phyloP scores from a whole-genome alignment of 2,329 filamentous ascomycete species.

The Colletotrichum sp. region DNA sequence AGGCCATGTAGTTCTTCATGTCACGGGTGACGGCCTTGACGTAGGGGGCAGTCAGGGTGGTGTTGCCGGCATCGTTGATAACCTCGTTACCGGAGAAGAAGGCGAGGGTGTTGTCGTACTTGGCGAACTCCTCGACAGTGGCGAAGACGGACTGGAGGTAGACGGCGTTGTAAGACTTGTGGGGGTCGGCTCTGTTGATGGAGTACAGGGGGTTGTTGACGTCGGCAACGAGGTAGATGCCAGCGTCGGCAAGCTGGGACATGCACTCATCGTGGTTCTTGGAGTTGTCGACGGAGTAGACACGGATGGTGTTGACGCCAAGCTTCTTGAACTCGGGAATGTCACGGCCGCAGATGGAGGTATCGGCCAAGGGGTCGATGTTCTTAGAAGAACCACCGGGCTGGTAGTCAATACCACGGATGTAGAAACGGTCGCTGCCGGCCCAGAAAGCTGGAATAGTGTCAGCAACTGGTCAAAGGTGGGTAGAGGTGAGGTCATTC shows the following conservation, averaged over 20 bases:
- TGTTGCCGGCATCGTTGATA: conserved; percentile 69
- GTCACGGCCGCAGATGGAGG: conserved; percentile 75
- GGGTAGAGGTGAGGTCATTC: not conserved
- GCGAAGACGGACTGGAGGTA: conserved; percentile 88
- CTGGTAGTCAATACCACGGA: conserved; percentile 68
- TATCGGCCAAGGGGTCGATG: conserved; percentile 79
- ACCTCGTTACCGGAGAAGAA: conserved; percentile 87
- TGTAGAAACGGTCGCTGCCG: conserved; percentile 59
- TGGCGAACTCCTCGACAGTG: conserved; percentile 82
- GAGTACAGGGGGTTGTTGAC: conserved; percentile 92
- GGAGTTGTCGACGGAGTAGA: conserved; percentile 92
- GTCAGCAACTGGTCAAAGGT: conserved; percentile 12
- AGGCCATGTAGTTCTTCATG: conserved; percentile 72
- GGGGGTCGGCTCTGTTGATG: conserved; percentile 78
- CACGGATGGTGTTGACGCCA: conserved; percentile 88
- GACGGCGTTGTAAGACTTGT: conserved; percentile 80
- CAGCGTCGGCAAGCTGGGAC: conserved; percentile 77
- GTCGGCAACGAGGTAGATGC: conserved; percentile 91
- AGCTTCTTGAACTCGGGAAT: conserved; percentile 83
- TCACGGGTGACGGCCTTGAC: conserved; percentile 83
- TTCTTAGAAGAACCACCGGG: conserved; percentile 62
- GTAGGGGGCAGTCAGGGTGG: conserved; percentile 71
- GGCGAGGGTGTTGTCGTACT: conserved; percentile 86
- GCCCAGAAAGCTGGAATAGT: conserved; percentile 58
- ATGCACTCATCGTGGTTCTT: conserved; percentile 82